A percentile compares a stretch with the other conserved stretches of the same genome.
phyloP scores from a whole-genome alignment of 768 basidiomycete species.

The Leucocoprinus leucothites region DNA sequence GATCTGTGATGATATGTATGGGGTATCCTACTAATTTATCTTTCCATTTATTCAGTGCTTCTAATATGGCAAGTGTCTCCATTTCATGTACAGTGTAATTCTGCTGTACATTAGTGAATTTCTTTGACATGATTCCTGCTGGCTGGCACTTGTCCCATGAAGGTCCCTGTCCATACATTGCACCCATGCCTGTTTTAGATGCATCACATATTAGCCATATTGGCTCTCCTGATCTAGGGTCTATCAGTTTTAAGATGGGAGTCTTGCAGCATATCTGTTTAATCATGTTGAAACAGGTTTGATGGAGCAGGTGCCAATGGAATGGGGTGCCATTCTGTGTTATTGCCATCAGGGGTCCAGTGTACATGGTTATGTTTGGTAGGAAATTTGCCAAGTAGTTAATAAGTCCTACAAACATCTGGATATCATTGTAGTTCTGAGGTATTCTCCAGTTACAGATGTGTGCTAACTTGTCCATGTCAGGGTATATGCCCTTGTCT shows the following conservation, averaged over 20 bases:
- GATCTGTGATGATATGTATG: conserved; percentile 22
- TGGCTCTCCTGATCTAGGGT: conserved; percentile 15
- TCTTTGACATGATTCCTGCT: conserved; percentile 25
- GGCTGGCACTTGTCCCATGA: conserved; percentile 22
- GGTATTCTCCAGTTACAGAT: conserved; percentile 33
- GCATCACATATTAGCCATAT: conserved; percentile 28
- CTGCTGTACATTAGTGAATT: conserved; percentile 24
- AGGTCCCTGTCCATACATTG: conserved; percentile 25
- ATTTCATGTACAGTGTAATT: conserved; percentile 26
- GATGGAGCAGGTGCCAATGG: not conserved
- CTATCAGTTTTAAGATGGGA: conserved; percentile 21
- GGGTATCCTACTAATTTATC: conserved; percentile 25
- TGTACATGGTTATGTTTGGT: conserved; percentile 30
- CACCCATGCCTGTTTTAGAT: conserved; percentile 22
- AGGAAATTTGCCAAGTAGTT: conserved; percentile 35
- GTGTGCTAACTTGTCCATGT: conserved; percentile 30
- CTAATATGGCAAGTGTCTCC: conserved; percentile 21
- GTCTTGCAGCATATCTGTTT: conserved; percentile 20
- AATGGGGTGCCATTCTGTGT: conserved; percentile 24
- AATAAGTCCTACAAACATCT: conserved; percentile 36
- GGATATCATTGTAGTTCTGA: conserved; percentile 29
- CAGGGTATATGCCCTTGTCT: conserved; percentile 32
- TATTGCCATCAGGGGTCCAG: conserved; percentile 26
- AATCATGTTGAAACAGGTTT: conserved; percentile 8
- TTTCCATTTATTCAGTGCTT: conserved; percentile 28